phyloP scores from a whole-genome alignment of 129 eudicot genomes.

The Tagetes erecta region DNA sequence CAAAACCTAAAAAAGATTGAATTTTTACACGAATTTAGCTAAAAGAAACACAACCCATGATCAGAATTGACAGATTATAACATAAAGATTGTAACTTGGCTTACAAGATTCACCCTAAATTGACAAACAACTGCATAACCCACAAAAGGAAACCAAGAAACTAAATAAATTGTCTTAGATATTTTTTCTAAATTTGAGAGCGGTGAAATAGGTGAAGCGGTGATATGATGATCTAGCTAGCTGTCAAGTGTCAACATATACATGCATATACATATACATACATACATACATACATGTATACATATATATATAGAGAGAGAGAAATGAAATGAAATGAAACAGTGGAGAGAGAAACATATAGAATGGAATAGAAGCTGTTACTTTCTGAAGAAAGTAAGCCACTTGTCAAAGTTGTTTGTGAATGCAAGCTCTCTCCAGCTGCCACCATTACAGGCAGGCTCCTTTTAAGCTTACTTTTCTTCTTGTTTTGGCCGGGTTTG shows the following conservation, averaged over 20 bases:
- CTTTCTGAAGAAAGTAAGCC: conserved; percentile 27
- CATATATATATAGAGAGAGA: conserved; percentile 12
- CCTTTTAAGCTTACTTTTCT: conserved; percentile 12
- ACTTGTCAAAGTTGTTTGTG: conserved; percentile 32
- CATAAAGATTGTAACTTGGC: conserved; percentile 24
- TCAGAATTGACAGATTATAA: conserved; percentile 1
- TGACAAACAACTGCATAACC: not conserved
- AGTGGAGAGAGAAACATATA: conserved; percentile 15
- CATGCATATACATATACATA: not conserved
- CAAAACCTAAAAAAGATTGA: not conserved
- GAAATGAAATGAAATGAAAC: not conserved
- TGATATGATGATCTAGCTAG: conserved; percentile 16
- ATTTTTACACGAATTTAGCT: conserved; percentile 14
- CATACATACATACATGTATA: not conserved
- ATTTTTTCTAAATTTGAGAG: conserved; percentile 7
- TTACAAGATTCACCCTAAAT: conserved; percentile 11
- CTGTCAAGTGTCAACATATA: not conserved
- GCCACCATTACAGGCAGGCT: conserved; percentile 33
- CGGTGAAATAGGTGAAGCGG: conserved; percentile 20
- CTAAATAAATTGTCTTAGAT: not conserved
- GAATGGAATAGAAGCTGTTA: not conserved
- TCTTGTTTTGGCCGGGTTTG: conserved; percentile 18
- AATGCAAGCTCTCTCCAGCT: conserved; percentile 28
- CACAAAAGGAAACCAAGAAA: too few species aligned
- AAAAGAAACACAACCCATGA: conserved; percentile 26